A percentile compares a stretch with the other conserved stretches of the same genome.
Evolutionary conservation across 2,329 filamentous ascomycete genomes (phyloP).

Genomic region (Alternaria triticimaculans): DNA sequence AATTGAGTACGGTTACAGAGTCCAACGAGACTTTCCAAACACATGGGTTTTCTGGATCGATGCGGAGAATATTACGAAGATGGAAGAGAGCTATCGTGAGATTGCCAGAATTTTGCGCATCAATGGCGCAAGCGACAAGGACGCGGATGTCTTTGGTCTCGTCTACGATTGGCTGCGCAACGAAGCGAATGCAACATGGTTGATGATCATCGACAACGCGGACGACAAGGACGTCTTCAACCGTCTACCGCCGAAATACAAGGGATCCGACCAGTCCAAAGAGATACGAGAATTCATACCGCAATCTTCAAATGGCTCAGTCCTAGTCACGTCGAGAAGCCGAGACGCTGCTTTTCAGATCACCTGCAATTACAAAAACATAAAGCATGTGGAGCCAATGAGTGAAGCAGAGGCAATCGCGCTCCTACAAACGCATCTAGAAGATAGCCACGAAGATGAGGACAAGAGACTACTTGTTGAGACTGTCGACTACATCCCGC

Average conservation of each 20-base stretch:
- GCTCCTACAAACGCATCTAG: conserved; percentile 16
- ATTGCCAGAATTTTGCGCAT: conserved; percentile 20
- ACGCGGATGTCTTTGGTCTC: conserved; percentile 17
- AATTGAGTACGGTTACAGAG: conserved; percentile 17
- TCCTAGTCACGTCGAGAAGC: conserved; percentile 22
- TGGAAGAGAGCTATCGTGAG: conserved; percentile 15
- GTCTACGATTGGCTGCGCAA: conserved; percentile 20
- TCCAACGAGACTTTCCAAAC: conserved; percentile 8
- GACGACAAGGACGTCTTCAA: conserved; percentile 21
- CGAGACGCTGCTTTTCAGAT: conserved; percentile 22
- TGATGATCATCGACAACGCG: conserved; percentile 31
- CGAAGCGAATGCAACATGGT: conserved; percentile 20
- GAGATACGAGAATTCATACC: conserved; percentile 18
- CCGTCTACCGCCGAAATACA: not conserved
- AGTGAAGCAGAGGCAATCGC: conserved; percentile 15
- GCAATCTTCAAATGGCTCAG: conserved; percentile 17
- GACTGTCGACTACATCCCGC: conserved; percentile 25
- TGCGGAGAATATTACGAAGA: conserved; percentile 12
- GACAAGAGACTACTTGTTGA: not conserved
- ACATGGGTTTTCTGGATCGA: conserved; percentile 27
- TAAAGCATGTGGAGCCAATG: conserved; percentile 20
- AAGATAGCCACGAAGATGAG: not conserved
- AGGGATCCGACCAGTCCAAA: not conserved
- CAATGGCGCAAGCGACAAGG: conserved; percentile 10
- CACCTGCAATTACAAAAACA: conserved; percentile 17